A percentile compares a stretch with the other conserved stretches of the same genome.
These are phyloP conservation scores for Corchorus olitorius DNA, from an alignment of 345 rosid genomes.

Conservation along the genomic window DNA sequence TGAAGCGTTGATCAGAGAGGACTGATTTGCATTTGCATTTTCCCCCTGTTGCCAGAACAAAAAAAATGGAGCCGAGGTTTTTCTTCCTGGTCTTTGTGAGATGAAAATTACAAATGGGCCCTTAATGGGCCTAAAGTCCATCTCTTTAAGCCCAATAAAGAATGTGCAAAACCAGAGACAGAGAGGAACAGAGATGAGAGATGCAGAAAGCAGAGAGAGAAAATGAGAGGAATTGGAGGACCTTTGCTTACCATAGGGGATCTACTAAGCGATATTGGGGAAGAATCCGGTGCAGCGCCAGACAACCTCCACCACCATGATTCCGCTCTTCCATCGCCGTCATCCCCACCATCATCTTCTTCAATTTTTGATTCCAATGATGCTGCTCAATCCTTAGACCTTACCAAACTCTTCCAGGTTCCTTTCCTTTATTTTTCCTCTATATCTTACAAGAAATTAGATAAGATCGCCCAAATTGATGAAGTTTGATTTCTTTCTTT, in stretches of 20 bases:
- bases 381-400: conserved; percentile 46
- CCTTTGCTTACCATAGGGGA: conserved; percentile 80
- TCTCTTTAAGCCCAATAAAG: not conserved
- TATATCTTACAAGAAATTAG: too few relatives aligned
- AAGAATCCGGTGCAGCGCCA: conserved; percentile 30
- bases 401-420: conserved; percentile 73
- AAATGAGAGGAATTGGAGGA: conserved; percentile 82
- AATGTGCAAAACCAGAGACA: not conserved
- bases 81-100: not conserved
- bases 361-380: conserved; percentile 11
- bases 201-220: not conserved
- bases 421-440: conserved; percentile 4
- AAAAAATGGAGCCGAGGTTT: not conserved
- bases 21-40: not conserved
- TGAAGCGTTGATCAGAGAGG: not conserved
- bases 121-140: not conserved
- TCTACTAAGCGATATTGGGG: conserved; percentile 74
- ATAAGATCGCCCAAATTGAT: conserved; percentile 7
- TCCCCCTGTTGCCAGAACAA: not conserved
- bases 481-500: not conserved
- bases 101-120: not conserved
- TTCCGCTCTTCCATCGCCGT: conserved; percentile 19
- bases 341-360: conserved; percentile 23
- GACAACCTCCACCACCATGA: conserved; percentile 16
- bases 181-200: not conserved